phyloP scores from a whole-genome alignment of 306 rosid genomes.

The Lotus japonicus region DNA sequence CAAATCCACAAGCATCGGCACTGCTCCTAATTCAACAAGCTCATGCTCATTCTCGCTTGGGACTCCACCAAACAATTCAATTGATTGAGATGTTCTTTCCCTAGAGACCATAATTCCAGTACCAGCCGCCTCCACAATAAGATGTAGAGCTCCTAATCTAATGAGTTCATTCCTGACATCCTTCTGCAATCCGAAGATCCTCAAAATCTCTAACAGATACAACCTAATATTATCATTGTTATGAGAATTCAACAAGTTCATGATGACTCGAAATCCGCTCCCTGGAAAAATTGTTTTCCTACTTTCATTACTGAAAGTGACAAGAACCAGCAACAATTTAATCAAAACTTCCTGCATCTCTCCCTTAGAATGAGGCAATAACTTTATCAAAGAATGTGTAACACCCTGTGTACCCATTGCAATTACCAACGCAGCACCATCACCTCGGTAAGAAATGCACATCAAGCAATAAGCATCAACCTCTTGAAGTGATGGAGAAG shows the following conservation, averaged over 20 bases:
- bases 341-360: constrained; percentile 23
- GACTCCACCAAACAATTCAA: constrained; percentile 36
- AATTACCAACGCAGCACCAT: constrained; percentile 28
- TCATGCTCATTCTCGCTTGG: neutral
- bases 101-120: constrained; percentile 41
- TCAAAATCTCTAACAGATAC: constrained; percentile 44
- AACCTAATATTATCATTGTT: neutral
- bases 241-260: constrained; percentile 26
- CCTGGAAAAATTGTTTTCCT: constrained; percentile 23
- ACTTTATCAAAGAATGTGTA: constrained; percentile 18
- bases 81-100: constrained; percentile 45
- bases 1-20: constrained; percentile 35
- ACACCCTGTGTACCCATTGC: constrained; percentile 29
- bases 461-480: constrained; percentile 43
- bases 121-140: constrained; percentile 45
- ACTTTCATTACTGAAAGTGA: constrained; percentile 27
- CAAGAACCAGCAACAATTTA: constrained; percentile 33
- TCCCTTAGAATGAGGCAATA: constrained; percentile 29
- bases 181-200: constrained; percentile 31
- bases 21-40: constrained; percentile 37
- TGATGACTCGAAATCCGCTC: constrained; percentile 30
- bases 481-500: constrained; percentile 22
- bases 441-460: constrained; percentile 39
- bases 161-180: constrained; percentile 34
- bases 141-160: constrained; percentile 24